These are phyloP conservation scores for Globisporangium yorkense DNA, from an alignment of 352 stramenopile species.

Conservation along the genomic window DNA sequence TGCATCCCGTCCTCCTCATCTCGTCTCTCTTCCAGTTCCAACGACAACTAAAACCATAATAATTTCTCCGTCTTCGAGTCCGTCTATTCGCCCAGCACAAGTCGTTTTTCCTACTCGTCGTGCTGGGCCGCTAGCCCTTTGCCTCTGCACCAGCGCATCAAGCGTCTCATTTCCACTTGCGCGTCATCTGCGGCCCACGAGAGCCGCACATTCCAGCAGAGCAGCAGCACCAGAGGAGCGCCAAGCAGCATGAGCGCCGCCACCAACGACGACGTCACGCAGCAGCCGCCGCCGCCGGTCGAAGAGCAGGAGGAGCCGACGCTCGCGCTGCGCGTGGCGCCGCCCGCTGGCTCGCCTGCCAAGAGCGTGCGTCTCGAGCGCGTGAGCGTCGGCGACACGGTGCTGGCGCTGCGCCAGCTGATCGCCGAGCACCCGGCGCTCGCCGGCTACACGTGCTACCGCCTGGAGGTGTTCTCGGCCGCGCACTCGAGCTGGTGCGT, in stretches of 20 bases:
- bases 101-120: constrained; percentile 22
- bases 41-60: too few species aligned
- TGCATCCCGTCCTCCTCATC: too few species aligned
- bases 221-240: constrained; percentile 1
- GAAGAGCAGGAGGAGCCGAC: constrained; percentile 31
- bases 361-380: constrained; percentile 54
- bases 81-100: not conserved
- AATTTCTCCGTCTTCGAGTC: too few species aligned
- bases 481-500: constrained; percentile 22
- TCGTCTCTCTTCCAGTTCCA: too few species aligned
- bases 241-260: not conserved
- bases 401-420: constrained; percentile 78
- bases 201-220: constrained; percentile 3
- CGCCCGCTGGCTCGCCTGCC: constrained; percentile 12
- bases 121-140: constrained; percentile 36
- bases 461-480: constrained; percentile 46
- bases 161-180: constrained; percentile 95
- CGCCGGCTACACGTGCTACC: constrained; percentile 85
- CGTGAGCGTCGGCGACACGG: constrained; percentile 69
- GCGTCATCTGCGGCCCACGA: constrained; percentile 91
- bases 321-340: constrained; percentile 54
- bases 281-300: not conserved
- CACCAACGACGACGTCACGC: constrained; percentile 15
- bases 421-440: constrained; percentile 79
- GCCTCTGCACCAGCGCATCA: constrained; percentile 80